phyloP scores from a whole-genome alignment of 805 yeast genomes.

The Candida nonsorbophila region DNA sequence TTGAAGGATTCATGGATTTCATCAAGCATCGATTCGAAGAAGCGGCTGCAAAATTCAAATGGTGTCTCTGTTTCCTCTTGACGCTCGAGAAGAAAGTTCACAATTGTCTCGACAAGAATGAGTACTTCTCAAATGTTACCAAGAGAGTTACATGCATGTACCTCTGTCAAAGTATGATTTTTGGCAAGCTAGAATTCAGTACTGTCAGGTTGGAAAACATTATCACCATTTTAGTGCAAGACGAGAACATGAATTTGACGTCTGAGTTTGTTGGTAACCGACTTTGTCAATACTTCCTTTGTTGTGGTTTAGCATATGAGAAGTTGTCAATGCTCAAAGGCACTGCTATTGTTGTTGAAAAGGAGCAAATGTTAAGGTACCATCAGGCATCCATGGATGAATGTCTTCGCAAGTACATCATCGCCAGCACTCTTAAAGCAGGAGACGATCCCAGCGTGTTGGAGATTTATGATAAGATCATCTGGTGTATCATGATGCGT shows the following conservation, averaged over 20 bases:
- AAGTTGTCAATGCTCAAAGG: constrained; percentile 9
- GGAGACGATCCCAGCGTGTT: constrained; percentile 33
- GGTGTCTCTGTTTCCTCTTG: constrained; percentile 13
- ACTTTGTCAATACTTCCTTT: constrained; percentile 17
- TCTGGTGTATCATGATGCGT: constrained; percentile 37
- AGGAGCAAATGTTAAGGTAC: constrained; percentile 5
- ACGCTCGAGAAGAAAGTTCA: constrained; percentile 3
- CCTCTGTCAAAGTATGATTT: constrained; percentile 10
- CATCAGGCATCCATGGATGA: constrained; percentile 15
- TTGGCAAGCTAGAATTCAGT: constrained; percentile 9
- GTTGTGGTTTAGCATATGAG: constrained; percentile 18
- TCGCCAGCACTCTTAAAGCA: constrained; percentile 24
- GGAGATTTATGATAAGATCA: constrained; percentile 28
- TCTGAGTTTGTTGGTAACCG: constrained; percentile 16
- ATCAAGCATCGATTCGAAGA: constrained; percentile 10
- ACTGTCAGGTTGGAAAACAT: constrained; percentile 5
- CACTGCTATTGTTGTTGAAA: constrained; percentile 6
- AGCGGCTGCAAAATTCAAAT: constrained; percentile 12
- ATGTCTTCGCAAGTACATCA: constrained; percentile 33
- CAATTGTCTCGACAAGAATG: constrained; percentile 6
- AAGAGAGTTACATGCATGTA: constrained; percentile 8
- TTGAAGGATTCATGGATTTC: constrained; percentile 13
- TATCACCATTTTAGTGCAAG: constrained; percentile 6
- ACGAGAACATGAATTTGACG: constrained; percentile 5
- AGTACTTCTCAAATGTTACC: constrained; percentile 9